phyloP scores from a whole-genome alignment of 352 stramenopile species.

The Globisporangium mamillatum region DNA sequence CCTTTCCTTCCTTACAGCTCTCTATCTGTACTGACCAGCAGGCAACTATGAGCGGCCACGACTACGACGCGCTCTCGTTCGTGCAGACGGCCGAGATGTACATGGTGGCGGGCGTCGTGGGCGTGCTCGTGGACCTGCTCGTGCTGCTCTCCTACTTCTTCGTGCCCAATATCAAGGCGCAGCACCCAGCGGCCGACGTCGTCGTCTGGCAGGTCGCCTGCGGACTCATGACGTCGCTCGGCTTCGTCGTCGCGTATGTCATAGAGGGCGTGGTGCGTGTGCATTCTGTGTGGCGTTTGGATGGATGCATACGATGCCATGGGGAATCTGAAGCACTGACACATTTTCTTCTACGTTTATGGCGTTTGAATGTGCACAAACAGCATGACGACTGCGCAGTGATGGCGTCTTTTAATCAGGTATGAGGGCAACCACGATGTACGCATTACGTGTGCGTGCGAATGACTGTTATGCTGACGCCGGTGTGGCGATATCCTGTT shows the following conservation, averaged over 20 bases:
- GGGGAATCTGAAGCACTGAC: not conserved
- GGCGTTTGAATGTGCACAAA: not conserved
- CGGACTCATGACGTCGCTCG: slow-evolving; percentile 52
- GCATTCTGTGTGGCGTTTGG: not conserved
- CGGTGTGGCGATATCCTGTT: too few relatives aligned
- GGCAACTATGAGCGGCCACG: slow-evolving; percentile 2
- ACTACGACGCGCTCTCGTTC: slow-evolving; percentile 61
- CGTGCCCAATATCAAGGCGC: slow-evolving; percentile 71
- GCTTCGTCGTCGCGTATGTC: slow-evolving; percentile 59
- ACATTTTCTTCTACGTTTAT: not conserved
- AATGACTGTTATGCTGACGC: not conserved
- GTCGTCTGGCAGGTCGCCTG: slow-evolving; percentile 80
- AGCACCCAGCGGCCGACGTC: slow-evolving; percentile 72
- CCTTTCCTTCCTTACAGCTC: not conserved
- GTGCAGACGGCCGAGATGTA: slow-evolving; percentile 50
- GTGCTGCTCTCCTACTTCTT: slow-evolving; percentile 70
- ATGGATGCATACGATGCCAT: not conserved
- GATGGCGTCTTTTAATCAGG: slow-evolving; percentile 67
- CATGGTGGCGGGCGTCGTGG: slow-evolving; percentile 57
- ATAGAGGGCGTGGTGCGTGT: slow-evolving; percentile 31
- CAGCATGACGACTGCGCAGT: slow-evolving; percentile 43
- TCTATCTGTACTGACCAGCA: not conserved
- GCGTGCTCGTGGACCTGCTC: slow-evolving; percentile 54
- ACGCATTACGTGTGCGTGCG: not conserved
- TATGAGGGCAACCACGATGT: slow-evolving; percentile 3